Evolutionary conservation across 1,284 basidiomycete species (phyloP), one percentile per base, ranked within the genome.

Genomic region (Papiliotrema nemorosa): DNA sequence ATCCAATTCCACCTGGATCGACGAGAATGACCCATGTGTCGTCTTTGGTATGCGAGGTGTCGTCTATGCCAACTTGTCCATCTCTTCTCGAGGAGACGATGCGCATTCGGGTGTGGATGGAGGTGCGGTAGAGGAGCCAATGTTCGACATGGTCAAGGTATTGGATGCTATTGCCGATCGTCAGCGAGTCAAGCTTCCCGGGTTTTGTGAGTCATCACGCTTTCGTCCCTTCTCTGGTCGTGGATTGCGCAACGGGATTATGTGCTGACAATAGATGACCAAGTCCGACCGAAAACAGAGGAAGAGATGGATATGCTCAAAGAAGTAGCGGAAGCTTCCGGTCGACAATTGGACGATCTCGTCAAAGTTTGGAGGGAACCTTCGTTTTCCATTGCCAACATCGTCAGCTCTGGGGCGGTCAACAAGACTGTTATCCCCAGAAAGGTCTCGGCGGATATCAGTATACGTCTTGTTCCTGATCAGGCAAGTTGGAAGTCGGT

Each of bases 41-140:
- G 97, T 93, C 0, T 94, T 96, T 66, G 94, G 94, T 2, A 77
- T 97, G 58, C 82, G 94, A 44, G 94, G 94, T 0, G 94, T 98
- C 2, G 83, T 97, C 14, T 72, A 71, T 52, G 67, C 68, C 50
- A 68, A 66, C 36, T 54, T 73, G 14, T 55, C 86, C 81, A 83
- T 92, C 44, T 80, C 80, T 7, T 87, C 81, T 58, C 73, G 78
- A 16, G 66, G 65, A 7, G 64, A 64, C 27, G 66, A 72, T 52
- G 63, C 66, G 13, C 69, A 69, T 53, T 74, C 60, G 12, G 94
- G 94, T 59, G 83, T 97, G 7, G 90, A 97, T 63, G 94, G 94
- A 34, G 94, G 94, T 24, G 86, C 84, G 1, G 81, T 86, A 1
- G 78, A 78, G 3, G 93, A 97, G 72, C 91, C 92, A 0, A 93